Evolutionary conservation across 1,284 basidiomycete genomes (phyloP).

Genomic region (Apiotrichum siamense): DNA sequence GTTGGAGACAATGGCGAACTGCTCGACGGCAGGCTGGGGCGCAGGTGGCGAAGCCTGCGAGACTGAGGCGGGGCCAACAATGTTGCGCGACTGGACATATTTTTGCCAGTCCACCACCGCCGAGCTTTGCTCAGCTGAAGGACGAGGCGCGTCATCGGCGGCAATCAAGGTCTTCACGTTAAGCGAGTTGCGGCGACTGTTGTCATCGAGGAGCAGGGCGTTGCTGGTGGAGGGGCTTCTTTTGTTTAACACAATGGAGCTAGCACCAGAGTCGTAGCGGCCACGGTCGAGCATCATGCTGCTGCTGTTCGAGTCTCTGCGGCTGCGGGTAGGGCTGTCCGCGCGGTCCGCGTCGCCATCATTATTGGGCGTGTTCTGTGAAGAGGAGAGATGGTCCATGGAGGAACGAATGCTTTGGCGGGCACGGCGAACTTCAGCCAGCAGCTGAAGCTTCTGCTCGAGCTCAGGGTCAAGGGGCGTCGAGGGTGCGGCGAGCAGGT

Average conservation of each 20-base stretch:
- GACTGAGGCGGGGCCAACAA: slow-evolving; percentile 26
- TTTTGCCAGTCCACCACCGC: slow-evolving; percentile 35
- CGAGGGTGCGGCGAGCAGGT: neutral
- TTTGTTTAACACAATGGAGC: neutral
- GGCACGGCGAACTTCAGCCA: slow-evolving; percentile 41
- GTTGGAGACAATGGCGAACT: slow-evolving; percentile 9
- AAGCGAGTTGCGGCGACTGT: slow-evolving; percentile 2
- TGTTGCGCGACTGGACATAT: slow-evolving; percentile 33
- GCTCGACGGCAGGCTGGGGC: neutral
- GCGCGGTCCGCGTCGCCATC: neutral
- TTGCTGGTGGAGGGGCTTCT: neutral
- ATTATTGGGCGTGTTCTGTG: neutral
- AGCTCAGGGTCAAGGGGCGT: slow-evolving; percentile 27
- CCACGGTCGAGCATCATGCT: slow-evolving; percentile 4
- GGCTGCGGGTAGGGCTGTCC: slow-evolving; percentile 3
- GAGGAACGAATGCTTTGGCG: slow-evolving; percentile 35
- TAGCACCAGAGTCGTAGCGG: slow-evolving; percentile 1
- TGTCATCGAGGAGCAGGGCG: slow-evolving; percentile 1
- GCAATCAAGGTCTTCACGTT: no score
- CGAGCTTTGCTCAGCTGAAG: neutral
- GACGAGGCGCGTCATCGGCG: neutral
- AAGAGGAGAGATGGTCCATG: slow-evolving; percentile 27
- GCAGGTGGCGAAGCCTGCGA: slow-evolving; percentile 26
- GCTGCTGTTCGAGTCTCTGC: slow-evolving; percentile 5
- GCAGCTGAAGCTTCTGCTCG: slow-evolving; percentile 32